Percentiles rank a stretch among this genome's conserved stretches.
Conservation (phyloP, 2,329 filamentous ascomycete species). For the Aspergillus sp. region DNA sequence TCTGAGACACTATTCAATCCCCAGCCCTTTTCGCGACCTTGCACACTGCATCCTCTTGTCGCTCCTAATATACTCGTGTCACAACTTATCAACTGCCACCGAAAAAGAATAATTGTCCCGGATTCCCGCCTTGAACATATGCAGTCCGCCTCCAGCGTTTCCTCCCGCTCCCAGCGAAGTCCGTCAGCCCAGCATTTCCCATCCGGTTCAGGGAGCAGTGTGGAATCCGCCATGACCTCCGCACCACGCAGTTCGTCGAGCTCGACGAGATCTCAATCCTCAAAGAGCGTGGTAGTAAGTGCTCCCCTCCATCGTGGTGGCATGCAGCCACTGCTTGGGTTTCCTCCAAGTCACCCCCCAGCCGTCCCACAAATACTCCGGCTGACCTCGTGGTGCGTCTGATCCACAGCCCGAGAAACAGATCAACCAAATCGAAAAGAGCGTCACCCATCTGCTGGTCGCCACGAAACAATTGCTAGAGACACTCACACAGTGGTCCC, state of each 20-base stretch:
- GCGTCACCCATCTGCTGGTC: slow-evolving; percentile 94
- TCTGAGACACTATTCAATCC: slow-evolving; percentile 14
- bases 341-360: neutral
- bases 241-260: slow-evolving; percentile 66
- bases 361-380: slow-evolving; percentile 10
- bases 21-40: slow-evolving; percentile 14
- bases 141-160: slow-evolving; percentile 24
- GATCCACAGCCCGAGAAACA: slow-evolving; percentile 65
- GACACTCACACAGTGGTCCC: slow-evolving; percentile 96
- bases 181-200: slow-evolving; percentile 31
- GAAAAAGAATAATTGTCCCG: slow-evolving; percentile 6
- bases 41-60: slow-evolving; percentile 16
- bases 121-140: slow-evolving; percentile 18
- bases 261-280: slow-evolving; percentile 63
- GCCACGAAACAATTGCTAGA: slow-evolving; percentile 97
- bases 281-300: slow-evolving; percentile 63
- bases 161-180: slow-evolving; percentile 53
- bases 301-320: neutral
- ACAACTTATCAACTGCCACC: neutral
- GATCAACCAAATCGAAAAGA: slow-evolving; percentile 97
- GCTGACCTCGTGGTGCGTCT: slow-evolving; percentile 15
- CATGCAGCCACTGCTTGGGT: neutral
- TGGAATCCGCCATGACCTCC: slow-evolving; percentile 51
- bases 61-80: slow-evolving; percentile 5
- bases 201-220: slow-evolving; percentile 52